Conservation (phyloP, 306 rosid species). For the Cicer pinnatifidum region DNA sequence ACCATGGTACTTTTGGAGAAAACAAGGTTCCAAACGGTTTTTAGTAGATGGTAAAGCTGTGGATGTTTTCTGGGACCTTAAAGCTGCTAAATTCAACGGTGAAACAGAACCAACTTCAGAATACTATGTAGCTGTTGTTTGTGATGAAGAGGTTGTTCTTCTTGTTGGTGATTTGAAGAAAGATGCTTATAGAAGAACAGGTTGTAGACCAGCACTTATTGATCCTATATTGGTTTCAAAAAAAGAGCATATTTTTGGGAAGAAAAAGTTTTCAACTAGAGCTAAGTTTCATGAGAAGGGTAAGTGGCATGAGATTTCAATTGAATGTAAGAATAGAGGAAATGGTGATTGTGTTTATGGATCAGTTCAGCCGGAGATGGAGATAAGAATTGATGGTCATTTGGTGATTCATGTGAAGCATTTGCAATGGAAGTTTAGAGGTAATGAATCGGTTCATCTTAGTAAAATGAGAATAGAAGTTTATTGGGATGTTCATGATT, state of each 20-base stretch:
- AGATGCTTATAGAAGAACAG: slow-evolving; percentile 74
- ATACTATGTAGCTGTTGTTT: slow-evolving; percentile 83
- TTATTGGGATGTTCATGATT: slow-evolving; percentile 92
- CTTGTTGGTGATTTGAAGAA: slow-evolving; percentile 81
- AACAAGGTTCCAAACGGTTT: slow-evolving; percentile 76
- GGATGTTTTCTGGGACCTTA: slow-evolving; percentile 81
- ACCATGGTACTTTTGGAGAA: slow-evolving; percentile 94
- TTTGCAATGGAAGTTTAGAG: slow-evolving; percentile 92
- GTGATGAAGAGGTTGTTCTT: slow-evolving; percentile 76
- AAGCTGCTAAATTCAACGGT: slow-evolving; percentile 69
- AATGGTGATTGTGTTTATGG: slow-evolving; percentile 7
- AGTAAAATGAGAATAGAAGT: slow-evolving; percentile 78
- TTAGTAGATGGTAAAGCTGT: slow-evolving; percentile 60
- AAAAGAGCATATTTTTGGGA: slow-evolving; percentile 80
- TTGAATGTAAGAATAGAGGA: slow-evolving; percentile 66
- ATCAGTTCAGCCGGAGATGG: slow-evolving; percentile 81
- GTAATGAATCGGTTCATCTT: slow-evolving; percentile 76
- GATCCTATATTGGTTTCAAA: slow-evolving; percentile 80
- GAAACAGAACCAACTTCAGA: slow-evolving; percentile 83
- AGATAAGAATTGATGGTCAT: slow-evolving; percentile 81
- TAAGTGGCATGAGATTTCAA: slow-evolving; percentile 73
- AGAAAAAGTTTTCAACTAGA: slow-evolving; percentile 72
- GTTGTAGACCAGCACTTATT: slow-evolving; percentile 75
- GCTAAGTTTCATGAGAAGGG: slow-evolving; percentile 78
- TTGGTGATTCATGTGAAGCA: slow-evolving; percentile 80